phyloP scores from a whole-genome alignment of 176 grass and related monocot species.

The Lolium rigidum region DNA sequence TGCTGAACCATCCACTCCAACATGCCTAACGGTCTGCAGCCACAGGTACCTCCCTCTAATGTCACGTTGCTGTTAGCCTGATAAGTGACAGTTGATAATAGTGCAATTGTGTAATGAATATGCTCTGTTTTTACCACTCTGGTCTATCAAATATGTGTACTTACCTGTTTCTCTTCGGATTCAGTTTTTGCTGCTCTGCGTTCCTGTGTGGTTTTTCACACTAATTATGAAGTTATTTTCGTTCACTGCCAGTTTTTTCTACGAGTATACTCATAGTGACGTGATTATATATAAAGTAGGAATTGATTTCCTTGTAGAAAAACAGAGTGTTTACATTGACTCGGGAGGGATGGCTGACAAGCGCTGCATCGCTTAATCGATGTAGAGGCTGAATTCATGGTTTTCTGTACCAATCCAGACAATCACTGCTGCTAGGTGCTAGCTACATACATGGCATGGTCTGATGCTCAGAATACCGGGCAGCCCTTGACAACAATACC shows the following conservation, averaged over 20 bases:
- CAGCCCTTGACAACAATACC: constrained; percentile 89
- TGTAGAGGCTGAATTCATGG: background rate
- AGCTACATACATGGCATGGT: background rate
- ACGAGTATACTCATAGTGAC: background rate
- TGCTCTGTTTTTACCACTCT: background rate
- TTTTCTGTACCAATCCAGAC: background rate
- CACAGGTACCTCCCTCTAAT: constrained; percentile 14
- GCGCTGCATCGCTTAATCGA: constrained; percentile 22
- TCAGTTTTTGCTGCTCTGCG: background rate
- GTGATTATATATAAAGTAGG: background rate
- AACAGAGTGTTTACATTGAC: constrained; percentile 27
- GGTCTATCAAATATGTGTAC: background rate
- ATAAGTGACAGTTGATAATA: constrained; percentile 14
- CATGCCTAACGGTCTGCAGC: background rate
- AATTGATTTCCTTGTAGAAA: constrained; percentile 10
- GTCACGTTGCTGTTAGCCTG: constrained; percentile 2
- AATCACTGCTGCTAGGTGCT: background rate
- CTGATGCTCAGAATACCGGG: constrained; percentile 63
- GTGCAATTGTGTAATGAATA: background rate
- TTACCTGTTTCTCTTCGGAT: background rate
- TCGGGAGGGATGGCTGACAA: background rate
- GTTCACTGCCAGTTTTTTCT: background rate
- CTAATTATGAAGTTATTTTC: background rate
- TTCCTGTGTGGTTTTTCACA: background rate
- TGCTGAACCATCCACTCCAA: constrained; percentile 44